phyloP scores from a whole-genome alignment of 2,329 filamentous ascomycete species.

The Alternaria consortialis region DNA sequence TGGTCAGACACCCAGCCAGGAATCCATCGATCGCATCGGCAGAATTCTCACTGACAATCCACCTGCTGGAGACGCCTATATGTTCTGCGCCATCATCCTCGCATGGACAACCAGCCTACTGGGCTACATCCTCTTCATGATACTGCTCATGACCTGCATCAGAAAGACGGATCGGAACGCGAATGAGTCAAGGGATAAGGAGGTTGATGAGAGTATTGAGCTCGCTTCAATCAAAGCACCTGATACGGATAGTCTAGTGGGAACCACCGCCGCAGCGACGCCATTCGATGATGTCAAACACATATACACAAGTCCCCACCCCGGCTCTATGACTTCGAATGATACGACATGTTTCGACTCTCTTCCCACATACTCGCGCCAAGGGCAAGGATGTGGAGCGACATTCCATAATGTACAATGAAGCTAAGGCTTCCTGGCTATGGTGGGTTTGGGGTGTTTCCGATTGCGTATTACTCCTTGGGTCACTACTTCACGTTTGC shows the following conservation, averaged over 20 bases:
- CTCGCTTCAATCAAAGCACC: neutral
- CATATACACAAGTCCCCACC: neutral
- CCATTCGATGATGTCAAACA: neutral
- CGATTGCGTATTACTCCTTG: neutral
- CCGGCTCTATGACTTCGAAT: neutral
- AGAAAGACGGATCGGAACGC: neutral
- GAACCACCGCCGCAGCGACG: neutral
- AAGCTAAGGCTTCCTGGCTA: neutral
- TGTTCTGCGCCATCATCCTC: constrained; percentile 1
- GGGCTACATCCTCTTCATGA: neutral
- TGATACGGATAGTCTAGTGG: neutral
- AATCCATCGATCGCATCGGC: neutral
- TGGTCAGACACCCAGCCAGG: neutral
- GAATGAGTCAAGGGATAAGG: neutral
- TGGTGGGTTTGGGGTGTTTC: neutral
- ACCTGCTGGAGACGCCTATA: neutral
- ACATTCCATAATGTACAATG: neutral
- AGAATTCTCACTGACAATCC: neutral
- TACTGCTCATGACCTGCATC: constrained; percentile 2
- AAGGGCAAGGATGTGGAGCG: neutral
- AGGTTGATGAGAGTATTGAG: neutral
- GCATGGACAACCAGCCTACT: constrained; percentile 1
- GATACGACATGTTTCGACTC: neutral
- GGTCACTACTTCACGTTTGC: neutral
- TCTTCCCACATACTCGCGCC: neutral